Conservation (phyloP, 768 basidiomycete species). For the Russula compacta region DNA sequence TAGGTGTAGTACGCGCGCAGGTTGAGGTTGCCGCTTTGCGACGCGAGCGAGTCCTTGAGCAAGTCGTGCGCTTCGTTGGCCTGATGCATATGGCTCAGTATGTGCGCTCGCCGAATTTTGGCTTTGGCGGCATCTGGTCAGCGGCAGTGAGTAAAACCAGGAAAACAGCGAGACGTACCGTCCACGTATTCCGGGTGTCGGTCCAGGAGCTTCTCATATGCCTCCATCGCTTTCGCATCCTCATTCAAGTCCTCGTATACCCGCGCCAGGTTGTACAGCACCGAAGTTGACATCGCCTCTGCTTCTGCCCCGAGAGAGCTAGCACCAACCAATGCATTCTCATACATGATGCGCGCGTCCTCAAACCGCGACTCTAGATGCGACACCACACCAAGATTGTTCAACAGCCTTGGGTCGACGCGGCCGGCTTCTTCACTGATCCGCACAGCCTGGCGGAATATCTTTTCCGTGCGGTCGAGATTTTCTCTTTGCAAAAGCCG, state of each 20-base stretch:
- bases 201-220: slow-evolving; percentile 79
- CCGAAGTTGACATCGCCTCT: slow-evolving; percentile 70
- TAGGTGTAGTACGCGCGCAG: slow-evolving; percentile 90
- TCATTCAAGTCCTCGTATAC: slow-evolving; percentile 84
- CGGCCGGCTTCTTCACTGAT: slow-evolving; percentile 43
- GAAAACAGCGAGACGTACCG: slow-evolving; percentile 41
- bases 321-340: slow-evolving; percentile 59
- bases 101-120: slow-evolving; percentile 84
- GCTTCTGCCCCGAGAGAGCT: slow-evolving; percentile 38
- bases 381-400: slow-evolving; percentile 70
- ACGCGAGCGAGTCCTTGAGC: slow-evolving; percentile 78
- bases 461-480: slow-evolving; percentile 60
- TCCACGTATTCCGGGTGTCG: slow-evolving; percentile 95
- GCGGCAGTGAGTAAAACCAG: neutral
- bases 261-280: slow-evolving; percentile 86
- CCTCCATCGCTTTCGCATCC: slow-evolving; percentile 63
- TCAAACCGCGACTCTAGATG: slow-evolving; percentile 56
- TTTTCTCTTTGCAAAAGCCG: slow-evolving; percentile 80
- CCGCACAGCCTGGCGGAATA: slow-evolving; percentile 63
- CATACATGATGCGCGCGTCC: slow-evolving; percentile 58
- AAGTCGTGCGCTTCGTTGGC: slow-evolving; percentile 79
- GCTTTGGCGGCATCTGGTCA: slow-evolving; percentile 38
- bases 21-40: slow-evolving; percentile 72
- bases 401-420: slow-evolving; percentile 60
- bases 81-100: slow-evolving; percentile 60